Evolutionary conservation across 768 basidiomycete species (phyloP), one percentile per base, ranked within the genome.

Genomic region (Podaxis mareebaensis): DNA sequence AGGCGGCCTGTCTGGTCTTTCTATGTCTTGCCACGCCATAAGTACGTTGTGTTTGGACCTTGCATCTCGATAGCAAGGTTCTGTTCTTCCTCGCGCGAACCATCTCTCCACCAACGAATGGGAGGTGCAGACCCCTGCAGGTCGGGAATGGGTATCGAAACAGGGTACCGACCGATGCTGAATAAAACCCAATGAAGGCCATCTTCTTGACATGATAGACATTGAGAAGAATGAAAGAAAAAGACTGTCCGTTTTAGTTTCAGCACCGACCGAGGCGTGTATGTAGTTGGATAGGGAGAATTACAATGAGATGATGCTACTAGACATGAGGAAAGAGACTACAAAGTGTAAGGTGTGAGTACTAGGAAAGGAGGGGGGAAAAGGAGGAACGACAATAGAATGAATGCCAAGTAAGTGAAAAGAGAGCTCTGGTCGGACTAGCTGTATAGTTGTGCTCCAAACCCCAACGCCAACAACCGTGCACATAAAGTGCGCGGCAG

Each of bases 261-360:
- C 53, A 46, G 53, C 60, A 61, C 53, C 17, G 42, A 30, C 39
- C 28, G 39, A 46, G 17, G 52, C 40, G 33, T 60, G 52, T 53
- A 60, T 24, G 60, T 61, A 61, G 59, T 52, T 44, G 53, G 44
- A 38, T 53, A 53, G 42, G 40, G 52, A 60, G 6, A 44, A 61
- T 48, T 59, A 59, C 58, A 59, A 54, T 53, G 51, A 42, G 51
- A 53, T 61, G 40, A 61, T 61, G 60, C 60, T 40, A 44, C 59
- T 61, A 61, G 60, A 61, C 52, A 17, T 11, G 49, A 22, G 24
- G 52, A 40, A 13, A 46, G 44, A 24, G 42, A 46, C n/a, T 22
- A 46, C 28, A 61, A 55, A 36, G 33, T 55, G 28, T 46, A 55
- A 54, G 30, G 22, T 62, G 53, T 62, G 61, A 49, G 61, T 62